Evolutionary conservation across 2,329 filamentous ascomycete genomes (phyloP).

Genomic region (Penicillium brasilianum): DNA sequence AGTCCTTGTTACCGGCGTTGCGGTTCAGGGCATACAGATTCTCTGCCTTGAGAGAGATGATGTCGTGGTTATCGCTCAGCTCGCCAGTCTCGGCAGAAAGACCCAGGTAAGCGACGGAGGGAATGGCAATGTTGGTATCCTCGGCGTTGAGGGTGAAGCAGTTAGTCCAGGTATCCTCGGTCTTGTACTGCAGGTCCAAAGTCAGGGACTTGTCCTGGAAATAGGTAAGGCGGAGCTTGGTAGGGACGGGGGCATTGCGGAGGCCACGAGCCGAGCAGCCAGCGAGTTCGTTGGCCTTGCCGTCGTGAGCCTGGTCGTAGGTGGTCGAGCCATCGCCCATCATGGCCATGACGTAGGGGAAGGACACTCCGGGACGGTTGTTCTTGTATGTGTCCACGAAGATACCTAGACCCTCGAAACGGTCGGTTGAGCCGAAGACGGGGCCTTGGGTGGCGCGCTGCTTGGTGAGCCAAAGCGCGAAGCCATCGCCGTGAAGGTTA

Average conservation of each 20-base stretch:
- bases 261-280: slow-evolving; percentile 94
- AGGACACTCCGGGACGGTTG: slow-evolving; percentile 91
- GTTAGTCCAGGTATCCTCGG: slow-evolving; percentile 81
- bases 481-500: slow-evolving; percentile 91
- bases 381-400: slow-evolving; percentile 99
- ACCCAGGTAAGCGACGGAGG: slow-evolving; percentile 69
- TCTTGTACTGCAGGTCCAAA: slow-evolving; percentile 93
- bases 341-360: slow-evolving; percentile 99
- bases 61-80: slow-evolving; percentile 96
- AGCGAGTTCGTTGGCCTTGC: slow-evolving; percentile 88
- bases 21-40: slow-evolving; percentile 70
- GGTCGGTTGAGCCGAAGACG: slow-evolving; percentile 87
- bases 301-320: slow-evolving; percentile 94
- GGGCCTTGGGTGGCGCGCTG: slow-evolving; percentile 78
- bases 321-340: slow-evolving; percentile 84
- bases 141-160: slow-evolving; percentile 77
- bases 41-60: slow-evolving; percentile 81
- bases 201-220: slow-evolving; percentile 93
- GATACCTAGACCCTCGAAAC: slow-evolving; percentile 90
- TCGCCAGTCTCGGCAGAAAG: slow-evolving; percentile 84
- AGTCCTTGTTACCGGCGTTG: slow-evolving; percentile 48
- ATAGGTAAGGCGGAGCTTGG: slow-evolving; percentile 88
- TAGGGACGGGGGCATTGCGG: slow-evolving; percentile 77
- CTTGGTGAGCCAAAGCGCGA: slow-evolving; percentile 98
- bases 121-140: slow-evolving; percentile 73